These are phyloP conservation scores for Psilocybe cyanescens DNA, from an alignment of 768 basidiomycete species.

Conservation along the genomic window DNA sequence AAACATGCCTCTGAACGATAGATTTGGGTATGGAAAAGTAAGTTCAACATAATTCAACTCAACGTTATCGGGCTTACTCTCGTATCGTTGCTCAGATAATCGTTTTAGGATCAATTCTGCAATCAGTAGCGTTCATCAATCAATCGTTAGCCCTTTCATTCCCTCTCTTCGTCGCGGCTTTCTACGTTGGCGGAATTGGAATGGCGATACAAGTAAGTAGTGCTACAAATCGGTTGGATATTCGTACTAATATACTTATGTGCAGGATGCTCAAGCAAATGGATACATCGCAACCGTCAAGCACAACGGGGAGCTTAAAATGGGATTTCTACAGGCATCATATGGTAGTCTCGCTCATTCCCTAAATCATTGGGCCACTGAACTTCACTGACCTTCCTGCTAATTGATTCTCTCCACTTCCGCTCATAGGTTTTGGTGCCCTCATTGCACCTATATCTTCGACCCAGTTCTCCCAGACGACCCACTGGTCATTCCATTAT, in stretches of 20 bases:
- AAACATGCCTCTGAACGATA: constrained; percentile 41
- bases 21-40: constrained; percentile 47
- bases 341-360: constrained; percentile 45
- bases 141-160: constrained; percentile 63
- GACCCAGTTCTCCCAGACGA: constrained; percentile 73
- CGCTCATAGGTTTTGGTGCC: constrained; percentile 61
- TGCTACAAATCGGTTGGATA: too few species aligned
- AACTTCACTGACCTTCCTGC: too few species aligned
- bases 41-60: neutral
- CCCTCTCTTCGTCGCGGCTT: constrained; percentile 57
- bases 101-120: constrained; percentile 46
- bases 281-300: constrained; percentile 66
- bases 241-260: neutral
- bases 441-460: constrained; percentile 74
- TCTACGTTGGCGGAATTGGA: constrained; percentile 45
- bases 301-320: constrained; percentile 59
- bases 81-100: constrained; percentile 15
- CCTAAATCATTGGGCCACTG: too few species aligned
- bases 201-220: constrained; percentile 45
- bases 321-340: constrained; percentile 51
- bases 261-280: constrained; percentile 74
- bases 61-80: neutral
- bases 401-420: too few species aligned
- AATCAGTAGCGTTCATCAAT: constrained; percentile 56
- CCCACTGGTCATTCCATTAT: constrained; percentile 79